Evolutionary conservation across 2,329 filamentous ascomycete genomes (phyloP), one percentile per base, ranked within the genome.

Genomic region (Diaporthe longicolla): DNA sequence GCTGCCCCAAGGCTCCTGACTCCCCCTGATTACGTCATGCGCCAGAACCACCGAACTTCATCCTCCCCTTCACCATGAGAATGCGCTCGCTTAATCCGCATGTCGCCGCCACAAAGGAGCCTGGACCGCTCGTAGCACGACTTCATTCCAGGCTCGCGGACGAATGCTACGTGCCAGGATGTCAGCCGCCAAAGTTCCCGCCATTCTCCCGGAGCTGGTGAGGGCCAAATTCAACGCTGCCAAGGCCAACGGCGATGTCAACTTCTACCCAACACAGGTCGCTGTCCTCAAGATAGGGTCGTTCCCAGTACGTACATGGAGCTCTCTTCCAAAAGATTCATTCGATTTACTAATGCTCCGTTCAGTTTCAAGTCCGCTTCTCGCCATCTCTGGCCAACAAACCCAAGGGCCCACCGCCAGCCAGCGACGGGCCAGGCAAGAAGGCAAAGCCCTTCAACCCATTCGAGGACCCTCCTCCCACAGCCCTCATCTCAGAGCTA

Each of bases 331-430:
- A 29, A 1, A 5, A 52, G 9, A 6, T 8, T 15, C 19, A 6
- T 32, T 10, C 19, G 17, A 19, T 24, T 35, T n/a, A n/a, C 50
- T 59, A 9, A 71, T 35, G 11, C 13, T 2, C 24, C 8, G 13
- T 17, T 58, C 76, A 94, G 92, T 93, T 94, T 79, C 93, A 95
- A 83, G 84, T 95, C 2, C 91, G 93, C 69, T 94, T 90, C 84
- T 93, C 92, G 11, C 92, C 92, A 0, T 83, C 92, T 0, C 86
- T 95, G 6, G 91, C 91, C 63, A 89, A 89, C 78, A 94, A 94
- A 79, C 92, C 93, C 6, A 90, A 87, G 78, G 84, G 79, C 82
- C 55, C 77, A 76, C 59, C 11, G 8, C 24, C 58, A 50, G 45
- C 45, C 32, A 35, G 32, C 50, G n/a, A 48, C 43, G 24, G 19